Base-by-base conservation (phyloP, 768 basidiomycete genomes). In the Saitozyma podzolica region DNA sequence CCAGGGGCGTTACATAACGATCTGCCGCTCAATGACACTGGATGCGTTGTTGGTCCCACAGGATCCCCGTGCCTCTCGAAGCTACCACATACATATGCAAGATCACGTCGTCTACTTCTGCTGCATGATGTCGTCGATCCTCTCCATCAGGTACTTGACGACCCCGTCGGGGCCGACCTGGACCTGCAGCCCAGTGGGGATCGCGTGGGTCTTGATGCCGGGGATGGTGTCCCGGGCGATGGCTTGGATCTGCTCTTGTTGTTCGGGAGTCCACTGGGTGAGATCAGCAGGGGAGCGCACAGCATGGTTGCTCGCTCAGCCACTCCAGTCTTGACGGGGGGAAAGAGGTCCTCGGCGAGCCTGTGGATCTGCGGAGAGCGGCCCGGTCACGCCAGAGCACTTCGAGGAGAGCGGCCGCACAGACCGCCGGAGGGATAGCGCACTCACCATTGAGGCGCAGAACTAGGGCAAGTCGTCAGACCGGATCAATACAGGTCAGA, bases 191-290 rank as follows among this genome's bases (percentile, higher is more conserved):
- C 77, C 77, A 0, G 73, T 72, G 7, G 77, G 77, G 9, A 75
- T 76, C 1, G 63, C 74, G 29, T 69, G 62, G 11, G 75, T 76
- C 56, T 66, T 69, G 57, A 76, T 75, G 2, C 70, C 72, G 9
- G 75, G 75, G 39, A 75, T 69, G 3, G 73, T 75, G 13, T 66
- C 65, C 9, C 54, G 54, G 4, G 75, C 77, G 49, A 78, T 75
- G 20, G 45, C 43, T 45, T 74, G 68, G 20, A 74, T 74, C 58
- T 75, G 66, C 10, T 63, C 61, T 54, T 76, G 73, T 49, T 78
- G 66, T 54, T 78, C 77, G 0, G 75, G 75, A 8, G 75, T 76
- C 77, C 77, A 78, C 75, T 67, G 42, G 29, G 29, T 8, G 43
- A 20, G 10, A 14, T n/a, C 39, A 48, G 49, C 45, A 20, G 39